Percentiles rank a stretch among this genome's conserved stretches.
Evolutionary conservation across 2,329 filamentous ascomycete species (phyloP).

Genomic region (Bipolaris zeicola): DNA sequence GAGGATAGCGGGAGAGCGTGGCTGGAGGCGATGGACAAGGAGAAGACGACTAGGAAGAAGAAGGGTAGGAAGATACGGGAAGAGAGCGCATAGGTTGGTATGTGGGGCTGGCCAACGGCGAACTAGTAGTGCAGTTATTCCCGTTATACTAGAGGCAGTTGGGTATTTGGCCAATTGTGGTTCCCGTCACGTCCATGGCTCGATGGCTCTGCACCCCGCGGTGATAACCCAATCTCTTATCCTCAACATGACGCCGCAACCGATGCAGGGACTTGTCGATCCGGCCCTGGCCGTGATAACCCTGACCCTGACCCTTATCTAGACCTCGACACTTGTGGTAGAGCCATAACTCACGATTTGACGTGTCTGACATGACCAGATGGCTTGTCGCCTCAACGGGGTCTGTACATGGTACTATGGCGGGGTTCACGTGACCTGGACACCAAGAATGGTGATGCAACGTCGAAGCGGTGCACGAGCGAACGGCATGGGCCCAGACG

Average conservation of each 20-base stretch:
- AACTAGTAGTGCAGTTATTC: too few species aligned
- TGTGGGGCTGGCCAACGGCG: too few species aligned
- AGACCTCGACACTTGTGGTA: neutral
- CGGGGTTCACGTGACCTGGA: neutral
- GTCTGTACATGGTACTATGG: neutral
- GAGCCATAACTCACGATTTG: too few species aligned
- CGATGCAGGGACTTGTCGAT: neutral
- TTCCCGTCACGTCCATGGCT: neutral
- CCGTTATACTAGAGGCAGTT: too few species aligned
- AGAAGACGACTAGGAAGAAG: conserved; percentile 19
- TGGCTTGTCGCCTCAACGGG: neutral
- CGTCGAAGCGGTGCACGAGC: neutral
- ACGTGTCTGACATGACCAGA: neutral
- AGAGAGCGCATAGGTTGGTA: neutral
- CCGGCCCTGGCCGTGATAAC: neutral
- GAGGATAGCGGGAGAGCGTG: conserved; percentile 7
- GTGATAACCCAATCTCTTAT: neutral
- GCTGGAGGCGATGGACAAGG: conserved; percentile 19
- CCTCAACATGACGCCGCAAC: neutral
- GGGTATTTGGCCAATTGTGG: too few species aligned
- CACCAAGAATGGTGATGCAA: neutral
- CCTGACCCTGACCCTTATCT: neutral
- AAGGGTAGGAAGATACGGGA: neutral
- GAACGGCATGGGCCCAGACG: neutral
- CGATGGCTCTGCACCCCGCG: neutral